These are phyloP conservation scores for Scytalidium sp. DNA, from an alignment of 2,329 filamentous ascomycete species.

Conservation along the genomic window DNA sequence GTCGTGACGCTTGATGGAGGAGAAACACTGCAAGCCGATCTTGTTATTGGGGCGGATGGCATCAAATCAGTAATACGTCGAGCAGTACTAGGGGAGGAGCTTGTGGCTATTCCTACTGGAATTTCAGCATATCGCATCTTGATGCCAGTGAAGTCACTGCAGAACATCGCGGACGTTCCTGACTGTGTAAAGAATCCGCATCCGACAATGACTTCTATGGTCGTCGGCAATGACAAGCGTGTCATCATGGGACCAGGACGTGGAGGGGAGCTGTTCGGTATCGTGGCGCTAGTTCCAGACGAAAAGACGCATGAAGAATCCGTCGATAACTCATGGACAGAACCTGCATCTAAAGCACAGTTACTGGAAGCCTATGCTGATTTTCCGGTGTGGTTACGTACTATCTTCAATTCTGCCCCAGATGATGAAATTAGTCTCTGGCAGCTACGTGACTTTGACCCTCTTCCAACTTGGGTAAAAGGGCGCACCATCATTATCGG, in stretches of 20 bases:
- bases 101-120: conserved; percentile 1
- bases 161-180: too few species aligned
- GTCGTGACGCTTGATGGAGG: conserved; percentile 22
- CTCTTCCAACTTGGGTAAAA: conserved; percentile 34
- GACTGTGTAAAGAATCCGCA: too few species aligned
- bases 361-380: conserved; percentile 37
- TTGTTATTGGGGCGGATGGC: conserved; percentile 34
- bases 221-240: conserved; percentile 38
- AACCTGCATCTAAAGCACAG: conserved; percentile 30
- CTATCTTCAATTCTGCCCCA: conserved; percentile 29
- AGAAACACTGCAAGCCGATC: conserved; percentile 21
- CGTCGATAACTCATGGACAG: conserved; percentile 36
- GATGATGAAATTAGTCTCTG: conserved; percentile 33
- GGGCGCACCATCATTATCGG: conserved; percentile 38
- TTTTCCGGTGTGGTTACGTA: conserved; percentile 38
- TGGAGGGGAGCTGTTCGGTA: conserved; percentile 36
- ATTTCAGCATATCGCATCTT: conserved; percentile 8
- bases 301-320: conserved; percentile 36
- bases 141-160: too few species aligned
- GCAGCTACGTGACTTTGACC: conserved; percentile 42
- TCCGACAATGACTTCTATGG: conserved; percentile 44
- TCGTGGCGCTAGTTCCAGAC: conserved; percentile 43
- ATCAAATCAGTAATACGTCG: conserved; percentile 16
- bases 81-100: conserved; percentile 1
- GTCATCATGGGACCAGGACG: conserved; percentile 45